Base-by-base conservation (phyloP, 139 green algal species). In the Haematococcus sp. region DNA sequence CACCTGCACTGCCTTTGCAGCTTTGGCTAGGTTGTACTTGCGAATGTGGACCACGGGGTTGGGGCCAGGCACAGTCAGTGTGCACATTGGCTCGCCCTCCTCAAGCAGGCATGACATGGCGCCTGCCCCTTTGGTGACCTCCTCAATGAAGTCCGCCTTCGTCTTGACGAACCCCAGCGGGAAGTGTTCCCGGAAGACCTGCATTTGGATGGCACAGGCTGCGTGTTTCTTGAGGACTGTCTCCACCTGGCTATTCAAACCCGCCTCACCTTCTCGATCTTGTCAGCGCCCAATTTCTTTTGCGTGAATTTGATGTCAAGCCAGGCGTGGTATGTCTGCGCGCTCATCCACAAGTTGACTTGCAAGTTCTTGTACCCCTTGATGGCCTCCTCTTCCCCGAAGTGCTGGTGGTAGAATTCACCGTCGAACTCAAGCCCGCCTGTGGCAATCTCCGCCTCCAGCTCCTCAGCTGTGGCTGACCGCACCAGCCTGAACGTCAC, bases 321-420 rank as follows among this genome's bases (percentile, higher is more conserved):
- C 67, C 63, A 87, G 0, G 51, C 28, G 44, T 86, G 72, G 35
- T 73, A 84, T 0, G 81, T 79, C 52, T 78, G 80, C 2, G 74
- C 74, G 25, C 73, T 78, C 20, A 91, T 49, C 68, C 79, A 89
- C 16, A 90, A 35, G 23, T 83, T 75, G 17, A 90, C 80, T 22
- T 34, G 17, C 2, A 89, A 68, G 22, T 34, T 70, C 4, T 64
- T 35, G 73, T 81, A 88, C 3, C 86, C 84, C 34, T 77, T 76
- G 54, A 84, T 81, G 27, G 17, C 23, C 35, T 82, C 76, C 4
- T 78, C 54, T 15, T 77, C 51, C 27, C 76, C 73, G 51, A 86
- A 83, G 40, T 87, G 75, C 64, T 82, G 75, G 54, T 81, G 63
- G 20, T 79, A 71, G 44, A 82, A 86, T n/a, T 85, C 73, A 22